Percentiles rank a stretch among this genome's conserved stretches.
phyloP scores from a whole-genome alignment of 176 grass and related monocot genomes.

The Oryza nivara region DNA sequence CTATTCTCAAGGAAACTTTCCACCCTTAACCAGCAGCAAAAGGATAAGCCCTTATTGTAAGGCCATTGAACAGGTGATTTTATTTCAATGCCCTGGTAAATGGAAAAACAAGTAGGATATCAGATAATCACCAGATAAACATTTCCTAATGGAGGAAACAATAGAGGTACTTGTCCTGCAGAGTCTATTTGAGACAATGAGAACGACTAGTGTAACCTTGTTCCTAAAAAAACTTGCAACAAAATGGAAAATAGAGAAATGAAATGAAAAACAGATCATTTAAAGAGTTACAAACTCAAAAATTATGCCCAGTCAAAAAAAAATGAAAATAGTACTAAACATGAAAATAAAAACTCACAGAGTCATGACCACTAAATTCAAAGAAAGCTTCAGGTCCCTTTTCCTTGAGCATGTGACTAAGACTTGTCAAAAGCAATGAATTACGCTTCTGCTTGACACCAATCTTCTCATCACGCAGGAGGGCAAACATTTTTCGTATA shows the following conservation, averaged over 20 bases:
- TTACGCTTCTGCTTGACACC: conserved; percentile 67
- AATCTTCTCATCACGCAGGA: conserved; percentile 77
- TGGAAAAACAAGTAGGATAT: conserved; percentile 12
- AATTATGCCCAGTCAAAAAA: background rate
- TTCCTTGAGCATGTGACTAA: conserved; percentile 96
- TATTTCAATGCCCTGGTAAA: conserved; percentile 82
- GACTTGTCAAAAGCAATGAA: conserved; percentile 85
- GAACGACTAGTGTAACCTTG: background rate
- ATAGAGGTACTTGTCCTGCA: background rate
- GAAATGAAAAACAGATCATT: background rate
- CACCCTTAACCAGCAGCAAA: conserved; percentile 93
- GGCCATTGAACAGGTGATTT: conserved; percentile 94
- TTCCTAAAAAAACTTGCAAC: conserved; percentile 11
- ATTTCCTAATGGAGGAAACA: conserved; percentile 4
- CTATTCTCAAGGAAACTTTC: conserved; percentile 80
- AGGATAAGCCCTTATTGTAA: conserved; percentile 86
- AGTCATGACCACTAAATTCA: conserved; percentile 82
- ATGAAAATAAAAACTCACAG: conserved; percentile 62
- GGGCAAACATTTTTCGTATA: conserved; percentile 91
- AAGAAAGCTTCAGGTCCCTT: conserved; percentile 98
- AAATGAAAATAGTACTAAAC: conserved; percentile 1
- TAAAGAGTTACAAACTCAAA: background rate
- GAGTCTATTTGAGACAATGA: conserved; percentile 5
- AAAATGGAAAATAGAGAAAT: conserved; percentile 15
- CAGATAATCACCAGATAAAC: conserved; percentile 36